phyloP scores from a whole-genome alignment of 306 rosid genomes.

The Astragalus membranaceus region DNA sequence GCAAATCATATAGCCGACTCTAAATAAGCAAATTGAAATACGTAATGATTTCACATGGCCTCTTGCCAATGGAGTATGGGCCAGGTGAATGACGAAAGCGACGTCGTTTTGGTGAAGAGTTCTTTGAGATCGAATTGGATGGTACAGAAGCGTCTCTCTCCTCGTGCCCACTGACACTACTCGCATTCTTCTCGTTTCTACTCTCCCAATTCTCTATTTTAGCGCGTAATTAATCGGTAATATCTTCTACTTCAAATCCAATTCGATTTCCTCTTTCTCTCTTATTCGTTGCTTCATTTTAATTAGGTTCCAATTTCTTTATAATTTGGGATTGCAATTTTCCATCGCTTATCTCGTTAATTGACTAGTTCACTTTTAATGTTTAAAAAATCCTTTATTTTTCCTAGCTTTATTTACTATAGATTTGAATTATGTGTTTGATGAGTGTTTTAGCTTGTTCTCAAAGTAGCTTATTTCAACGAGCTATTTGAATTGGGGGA shows the following conservation, averaged over 20 bases:
- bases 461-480: background rate
- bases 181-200: background rate
- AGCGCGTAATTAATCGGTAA: slow-evolving; percentile 2
- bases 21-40: too few relatives aligned
- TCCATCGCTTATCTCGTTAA: background rate
- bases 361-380: background rate
- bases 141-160: background rate
- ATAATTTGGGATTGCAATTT: background rate
- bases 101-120: background rate
- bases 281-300: background rate
- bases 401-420: background rate
- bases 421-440: background rate
- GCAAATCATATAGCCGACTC: too few relatives aligned
- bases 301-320: background rate
- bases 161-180: background rate
- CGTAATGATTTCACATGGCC: background rate
- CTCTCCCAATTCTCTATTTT: slow-evolving; percentile 3
- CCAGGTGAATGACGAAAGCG: background rate
- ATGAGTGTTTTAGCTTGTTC: background rate
- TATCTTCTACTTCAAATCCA: background rate
- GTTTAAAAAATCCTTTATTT: background rate
- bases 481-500: background rate
- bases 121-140: background rate
- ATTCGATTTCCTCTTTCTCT: background rate
- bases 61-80: background rate